phyloP scores from a whole-genome alignment of 768 basidiomycete genomes.

The Xerocomellus dryophilus region DNA sequence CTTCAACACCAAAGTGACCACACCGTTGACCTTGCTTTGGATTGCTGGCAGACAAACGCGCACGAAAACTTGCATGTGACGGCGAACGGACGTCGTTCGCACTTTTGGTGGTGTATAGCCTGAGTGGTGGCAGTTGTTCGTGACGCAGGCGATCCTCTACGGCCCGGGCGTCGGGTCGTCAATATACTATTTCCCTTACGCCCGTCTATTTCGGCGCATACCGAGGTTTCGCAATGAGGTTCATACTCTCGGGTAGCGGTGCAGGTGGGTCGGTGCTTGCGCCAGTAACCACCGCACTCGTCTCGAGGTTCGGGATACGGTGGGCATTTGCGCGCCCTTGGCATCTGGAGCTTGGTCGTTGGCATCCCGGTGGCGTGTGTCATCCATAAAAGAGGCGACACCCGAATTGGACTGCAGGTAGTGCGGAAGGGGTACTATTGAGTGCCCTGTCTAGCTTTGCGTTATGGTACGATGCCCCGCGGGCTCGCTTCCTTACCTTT shows the following conservation, averaged over 20 bases:
- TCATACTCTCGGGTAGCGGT: no score
- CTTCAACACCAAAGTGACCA: neutral
- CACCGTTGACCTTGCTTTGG: neutral
- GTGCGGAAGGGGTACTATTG: neutral
- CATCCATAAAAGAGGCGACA: neutral
- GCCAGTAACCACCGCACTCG: no score
- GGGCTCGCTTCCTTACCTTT: neutral
- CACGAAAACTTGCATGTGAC: neutral
- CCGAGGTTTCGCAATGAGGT: no score
- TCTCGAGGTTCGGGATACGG: neutral
- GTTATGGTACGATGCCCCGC: neutral
- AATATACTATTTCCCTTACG: slow-evolving; percentile 1
- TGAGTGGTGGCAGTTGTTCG: neutral
- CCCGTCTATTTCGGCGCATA: neutral
- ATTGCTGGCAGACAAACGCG: neutral
- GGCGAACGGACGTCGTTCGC: neutral
- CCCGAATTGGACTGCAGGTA: neutral
- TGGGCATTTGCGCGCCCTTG: neutral
- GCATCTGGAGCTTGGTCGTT: neutral
- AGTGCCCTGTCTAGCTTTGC: no score
- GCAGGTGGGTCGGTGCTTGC: no score
- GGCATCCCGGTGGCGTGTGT: neutral
- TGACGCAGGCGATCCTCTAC: neutral
- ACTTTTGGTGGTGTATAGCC: neutral
- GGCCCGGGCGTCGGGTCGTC: neutral